Conservation (phyloP, 495 filamentous ascomycete genomes). For the Rostrohypoxylon terebratum region DNA sequence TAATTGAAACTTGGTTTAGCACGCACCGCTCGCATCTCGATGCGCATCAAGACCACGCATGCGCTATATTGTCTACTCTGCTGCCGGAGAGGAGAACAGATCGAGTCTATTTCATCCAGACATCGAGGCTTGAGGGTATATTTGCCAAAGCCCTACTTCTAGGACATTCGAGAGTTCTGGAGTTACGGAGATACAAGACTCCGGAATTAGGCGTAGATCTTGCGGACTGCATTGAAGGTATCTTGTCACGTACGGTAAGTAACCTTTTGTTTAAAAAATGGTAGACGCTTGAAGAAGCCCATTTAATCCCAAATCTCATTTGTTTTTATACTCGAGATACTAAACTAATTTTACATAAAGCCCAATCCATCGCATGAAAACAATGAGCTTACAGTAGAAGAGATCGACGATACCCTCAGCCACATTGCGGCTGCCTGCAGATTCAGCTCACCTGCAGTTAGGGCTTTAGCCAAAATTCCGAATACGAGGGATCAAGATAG, state of each 20-base stretch:
- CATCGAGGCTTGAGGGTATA: constrained; percentile 67
- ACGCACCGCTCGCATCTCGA: constrained; percentile 64
- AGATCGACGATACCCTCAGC: constrained; percentile 75
- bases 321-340: background rate
- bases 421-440: constrained; percentile 72
- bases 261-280: background rate
- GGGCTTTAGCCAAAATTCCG: constrained; percentile 54
- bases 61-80: constrained; percentile 76
- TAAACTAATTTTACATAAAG: constrained; percentile 42
- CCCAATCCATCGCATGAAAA: constrained; percentile 51
- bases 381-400: constrained; percentile 70
- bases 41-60: constrained; percentile 62
- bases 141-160: constrained; percentile 73
- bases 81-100: constrained; percentile 80
- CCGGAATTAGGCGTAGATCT: constrained; percentile 71
- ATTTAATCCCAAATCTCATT: background rate
- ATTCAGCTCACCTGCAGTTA: constrained; percentile 75
- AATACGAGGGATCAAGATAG: constrained; percentile 57
- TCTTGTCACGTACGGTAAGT: constrained; percentile 73
- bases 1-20: constrained; percentile 70
- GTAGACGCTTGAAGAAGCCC: background rate
- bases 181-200: constrained; percentile 70
- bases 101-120: constrained; percentile 76
- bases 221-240: constrained; percentile 73
- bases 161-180: constrained; percentile 66